Percentiles rank a stretch among this genome's conserved stretches.
Conservation (phyloP, 805 yeast species). For the Candida peoriensis region DNA sequence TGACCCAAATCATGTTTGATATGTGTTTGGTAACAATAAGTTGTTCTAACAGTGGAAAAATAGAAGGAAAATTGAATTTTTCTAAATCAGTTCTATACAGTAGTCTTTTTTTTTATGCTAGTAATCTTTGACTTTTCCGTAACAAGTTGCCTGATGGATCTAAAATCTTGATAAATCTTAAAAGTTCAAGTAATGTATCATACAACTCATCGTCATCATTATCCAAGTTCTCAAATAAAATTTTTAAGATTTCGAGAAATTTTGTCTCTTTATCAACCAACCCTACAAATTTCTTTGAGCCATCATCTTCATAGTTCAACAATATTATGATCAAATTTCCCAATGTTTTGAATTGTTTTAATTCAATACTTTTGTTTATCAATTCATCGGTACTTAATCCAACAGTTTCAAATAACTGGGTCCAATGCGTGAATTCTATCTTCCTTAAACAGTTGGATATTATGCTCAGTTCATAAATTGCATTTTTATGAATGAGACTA, state of each 20-base stretch:
- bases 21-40: too few relatives aligned
- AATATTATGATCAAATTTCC: slow-evolving; percentile 43
- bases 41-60: too few relatives aligned
- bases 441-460: slow-evolving; percentile 46
- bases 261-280: background rate
- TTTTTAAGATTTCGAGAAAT: background rate
- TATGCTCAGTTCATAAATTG: slow-evolving; percentile 24
- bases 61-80: too few relatives aligned
- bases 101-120: background rate
- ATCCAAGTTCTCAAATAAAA: slow-evolving; percentile 4
- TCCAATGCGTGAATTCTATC: slow-evolving; percentile 46
- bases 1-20: too few relatives aligned
- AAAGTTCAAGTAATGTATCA: slow-evolving; percentile 26
- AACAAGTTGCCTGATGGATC: slow-evolving; percentile 21
- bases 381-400: slow-evolving; percentile 30
- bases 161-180: slow-evolving; percentile 26
- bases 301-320: slow-evolving; percentile 30
- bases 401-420: slow-evolving; percentile 27
- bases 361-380: slow-evolving; percentile 35
- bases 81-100: background rate
- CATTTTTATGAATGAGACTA: slow-evolving; percentile 19
- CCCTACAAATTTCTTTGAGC: slow-evolving; percentile 1
- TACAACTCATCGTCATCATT: slow-evolving; percentile 21
- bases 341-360: slow-evolving; percentile 39
- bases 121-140: slow-evolving; percentile 9